phyloP scores from a whole-genome alignment of 192 early-diverging fungal species.

The Umbelopsis ramanniana region DNA sequence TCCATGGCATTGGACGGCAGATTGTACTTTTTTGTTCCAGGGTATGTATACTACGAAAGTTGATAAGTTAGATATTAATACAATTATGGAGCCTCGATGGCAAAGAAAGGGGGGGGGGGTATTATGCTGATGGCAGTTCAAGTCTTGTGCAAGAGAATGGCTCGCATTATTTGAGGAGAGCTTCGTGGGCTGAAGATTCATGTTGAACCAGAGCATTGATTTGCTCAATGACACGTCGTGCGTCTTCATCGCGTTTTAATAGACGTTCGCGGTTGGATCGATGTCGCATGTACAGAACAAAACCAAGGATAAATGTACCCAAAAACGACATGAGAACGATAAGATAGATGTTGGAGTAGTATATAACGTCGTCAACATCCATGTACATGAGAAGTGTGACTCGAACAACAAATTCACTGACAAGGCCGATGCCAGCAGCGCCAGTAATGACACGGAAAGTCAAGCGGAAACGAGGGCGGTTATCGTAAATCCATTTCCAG shows the following conservation, averaged over 20 bases:
- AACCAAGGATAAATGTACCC: conserved; percentile 24
- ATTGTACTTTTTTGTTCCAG: too few species aligned
- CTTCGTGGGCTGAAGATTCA: not conserved
- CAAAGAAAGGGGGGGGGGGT: too few species aligned
- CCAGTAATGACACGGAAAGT: conserved; percentile 40
- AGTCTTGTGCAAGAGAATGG: too few species aligned
- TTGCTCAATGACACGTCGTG: not conserved
- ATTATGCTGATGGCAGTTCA: too few species aligned
- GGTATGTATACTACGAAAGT: too few species aligned
- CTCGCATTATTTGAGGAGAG: not conserved
- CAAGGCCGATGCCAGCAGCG: conserved; percentile 44
- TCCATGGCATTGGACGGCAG: too few species aligned
- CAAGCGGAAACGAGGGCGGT: conserved; percentile 37
- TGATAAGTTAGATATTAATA: too few species aligned
- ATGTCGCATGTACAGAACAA: conserved; percentile 33
- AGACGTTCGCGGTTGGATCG: conserved; percentile 28
- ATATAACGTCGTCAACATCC: conserved; percentile 37
- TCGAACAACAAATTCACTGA: conserved; percentile 47
- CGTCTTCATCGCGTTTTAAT: not conserved
- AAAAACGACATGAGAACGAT: conserved; percentile 29
- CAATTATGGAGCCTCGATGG: too few species aligned
- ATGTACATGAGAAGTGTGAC: conserved; percentile 30
- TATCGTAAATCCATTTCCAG: conserved; percentile 45
- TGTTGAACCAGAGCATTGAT: conserved; percentile 8
- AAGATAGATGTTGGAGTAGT: conserved; percentile 41